Evolutionary conservation across 1,284 basidiomycete genomes (phyloP).

Genomic region (Cutaneotrichosporon cavernicola): DNA sequence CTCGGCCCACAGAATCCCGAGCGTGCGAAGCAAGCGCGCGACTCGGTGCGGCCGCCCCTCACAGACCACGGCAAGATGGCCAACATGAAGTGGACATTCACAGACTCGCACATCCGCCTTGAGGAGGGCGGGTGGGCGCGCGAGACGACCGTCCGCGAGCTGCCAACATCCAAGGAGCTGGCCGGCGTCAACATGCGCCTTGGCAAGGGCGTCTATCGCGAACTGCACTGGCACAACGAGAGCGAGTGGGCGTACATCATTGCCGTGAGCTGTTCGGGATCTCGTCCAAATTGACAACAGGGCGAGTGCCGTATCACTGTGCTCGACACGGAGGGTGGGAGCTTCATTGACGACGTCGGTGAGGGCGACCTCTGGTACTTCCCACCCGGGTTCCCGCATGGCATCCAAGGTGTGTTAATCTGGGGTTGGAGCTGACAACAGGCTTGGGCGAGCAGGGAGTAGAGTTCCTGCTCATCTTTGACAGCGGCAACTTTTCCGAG

Average conservation of each 20-base stretch:
- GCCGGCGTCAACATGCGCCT: conserved; percentile 70
- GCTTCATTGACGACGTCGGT: conserved; percentile 56
- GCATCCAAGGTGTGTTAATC: conserved; percentile 62
- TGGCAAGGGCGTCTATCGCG: conserved; percentile 62
- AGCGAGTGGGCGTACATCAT: conserved; percentile 57
- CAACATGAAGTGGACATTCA: conserved; percentile 71
- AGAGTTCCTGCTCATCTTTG: conserved; percentile 67
- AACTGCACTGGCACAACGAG: conserved; percentile 71
- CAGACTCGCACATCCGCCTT: conserved; percentile 66
- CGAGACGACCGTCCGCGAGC: conserved; percentile 55
- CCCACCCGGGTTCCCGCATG: conserved; percentile 60
- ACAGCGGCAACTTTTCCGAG: conserved; percentile 65
- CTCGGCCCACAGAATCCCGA: conserved; percentile 64
- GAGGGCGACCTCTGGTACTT: conserved; percentile 64
- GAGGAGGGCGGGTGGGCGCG: conserved; percentile 69
- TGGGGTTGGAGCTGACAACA: conserved; percentile 11
- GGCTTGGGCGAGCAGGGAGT: conserved; percentile 56
- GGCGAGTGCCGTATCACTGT: conserved; percentile 64
- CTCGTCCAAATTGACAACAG: conserved; percentile 44
- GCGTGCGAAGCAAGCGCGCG: conserved; percentile 57
- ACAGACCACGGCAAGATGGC: conserved; percentile 65
- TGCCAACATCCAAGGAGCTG: conserved; percentile 65
- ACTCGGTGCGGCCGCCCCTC: conserved; percentile 63
- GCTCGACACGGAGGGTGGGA: conserved; percentile 63
- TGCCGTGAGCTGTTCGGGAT: conserved; percentile 25